A percentile compares a stretch with the other conserved stretches of the same genome.
phyloP scores from a whole-genome alignment of 73 alveolate genomes.

The Loxodes magnus region DNA sequence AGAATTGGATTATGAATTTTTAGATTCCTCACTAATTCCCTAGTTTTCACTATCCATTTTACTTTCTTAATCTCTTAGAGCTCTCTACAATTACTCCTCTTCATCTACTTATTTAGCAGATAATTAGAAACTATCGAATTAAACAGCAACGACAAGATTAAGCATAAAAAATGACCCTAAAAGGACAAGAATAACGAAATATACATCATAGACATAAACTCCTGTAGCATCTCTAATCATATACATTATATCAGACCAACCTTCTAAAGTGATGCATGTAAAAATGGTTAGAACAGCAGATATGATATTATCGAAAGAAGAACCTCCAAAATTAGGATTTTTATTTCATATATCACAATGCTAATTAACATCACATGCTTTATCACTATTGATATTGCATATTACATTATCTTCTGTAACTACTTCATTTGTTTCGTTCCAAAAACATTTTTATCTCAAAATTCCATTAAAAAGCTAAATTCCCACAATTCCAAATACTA shows the following conservation, averaged over 20 bases:
- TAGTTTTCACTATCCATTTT: too few relatives aligned
- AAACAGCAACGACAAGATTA: constrained; percentile 37
- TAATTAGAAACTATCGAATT: constrained; percentile 16
- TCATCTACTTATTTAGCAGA: constrained; percentile 2
- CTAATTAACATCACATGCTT: constrained; percentile 47
- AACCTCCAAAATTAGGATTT: constrained; percentile 32
- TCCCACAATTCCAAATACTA: constrained; percentile 59
- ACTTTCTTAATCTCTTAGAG: too few relatives aligned
- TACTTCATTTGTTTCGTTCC: not conserved
- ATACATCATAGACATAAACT: constrained; percentile 15
- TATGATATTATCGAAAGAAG: constrained; percentile 29
- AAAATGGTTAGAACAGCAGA: constrained; percentile 25
- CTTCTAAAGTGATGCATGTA: constrained; percentile 26
- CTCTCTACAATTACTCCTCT: too few relatives aligned
- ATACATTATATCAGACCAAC: constrained; percentile 40
- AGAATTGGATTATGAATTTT: too few relatives aligned
- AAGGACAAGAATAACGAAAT: constrained; percentile 17
- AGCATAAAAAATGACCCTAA: constrained; percentile 36
- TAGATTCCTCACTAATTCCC: too few relatives aligned
- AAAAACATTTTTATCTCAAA: constrained; percentile 30
- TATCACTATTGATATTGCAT: constrained; percentile 27
- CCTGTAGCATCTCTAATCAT: constrained; percentile 17
- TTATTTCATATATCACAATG: constrained; percentile 67
- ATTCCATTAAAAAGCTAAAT: constrained; percentile 50
- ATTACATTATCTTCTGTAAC: constrained; percentile 12